These are phyloP conservation scores for Pyrenophora teres DNA, from an alignment of 2,329 filamentous ascomycete species.

Conservation along the genomic window DNA sequence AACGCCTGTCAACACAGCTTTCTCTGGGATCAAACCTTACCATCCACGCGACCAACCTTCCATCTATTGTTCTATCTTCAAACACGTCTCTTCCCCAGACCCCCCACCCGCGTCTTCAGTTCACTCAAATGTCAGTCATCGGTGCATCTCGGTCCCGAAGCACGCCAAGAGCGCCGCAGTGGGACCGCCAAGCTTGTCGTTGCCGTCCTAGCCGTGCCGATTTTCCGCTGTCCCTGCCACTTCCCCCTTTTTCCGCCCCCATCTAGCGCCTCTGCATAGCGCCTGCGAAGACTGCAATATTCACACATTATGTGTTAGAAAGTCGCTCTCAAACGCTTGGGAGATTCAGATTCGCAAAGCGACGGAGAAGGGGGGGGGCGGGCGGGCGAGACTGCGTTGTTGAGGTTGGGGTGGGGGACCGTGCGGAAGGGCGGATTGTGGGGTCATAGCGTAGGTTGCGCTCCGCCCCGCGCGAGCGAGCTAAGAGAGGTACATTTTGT, in stretches of 20 bases:
- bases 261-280: not conserved
- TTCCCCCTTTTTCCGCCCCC: not conserved
- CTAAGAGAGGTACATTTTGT: no score
- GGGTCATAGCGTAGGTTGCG: no score
- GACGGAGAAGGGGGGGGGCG: no score
- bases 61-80: no score
- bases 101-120: no score
- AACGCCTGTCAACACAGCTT: not conserved
- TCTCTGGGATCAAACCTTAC: no score
- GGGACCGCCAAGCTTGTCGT: conserved; percentile 1
- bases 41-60: not conserved
- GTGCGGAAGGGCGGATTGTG: no score
- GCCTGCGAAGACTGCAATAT: not conserved
- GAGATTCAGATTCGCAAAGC: not conserved
- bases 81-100: not conserved
- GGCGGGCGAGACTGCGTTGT: no score
- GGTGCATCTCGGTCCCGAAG: not conserved
- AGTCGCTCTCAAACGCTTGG: not conserved
- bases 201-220: conserved; percentile 1
- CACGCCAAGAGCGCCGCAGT: conserved; percentile 1
- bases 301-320: not conserved
- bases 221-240: conserved; percentile 2
- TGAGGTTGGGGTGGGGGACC: no score
- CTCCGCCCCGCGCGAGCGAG: no score
- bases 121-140: not conserved